Conservation (phyloP, 2,329 filamentous ascomycete species). For the Fusarium multiceps region DNA sequence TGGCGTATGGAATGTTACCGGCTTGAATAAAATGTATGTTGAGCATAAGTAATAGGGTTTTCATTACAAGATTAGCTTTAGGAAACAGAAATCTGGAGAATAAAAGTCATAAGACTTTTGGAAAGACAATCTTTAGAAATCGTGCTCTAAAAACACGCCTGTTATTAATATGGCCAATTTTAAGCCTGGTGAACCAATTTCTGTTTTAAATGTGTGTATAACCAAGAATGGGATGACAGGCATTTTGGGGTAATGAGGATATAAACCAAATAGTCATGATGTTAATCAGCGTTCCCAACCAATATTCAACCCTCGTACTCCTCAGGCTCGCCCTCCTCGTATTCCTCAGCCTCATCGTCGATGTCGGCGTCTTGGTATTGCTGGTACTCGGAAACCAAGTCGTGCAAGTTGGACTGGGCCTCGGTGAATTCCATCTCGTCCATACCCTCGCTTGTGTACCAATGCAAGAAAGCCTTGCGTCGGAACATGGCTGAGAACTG, state of each 20-base stretch:
- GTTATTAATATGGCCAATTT: constrained; percentile 19
- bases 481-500: constrained; percentile 99
- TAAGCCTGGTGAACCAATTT: constrained; percentile 28
- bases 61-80: background rate
- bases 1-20: constrained; percentile 21
- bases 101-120: background rate
- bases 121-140: background rate
- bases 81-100: background rate
- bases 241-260: constrained; percentile 25
- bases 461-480: constrained; percentile 99
- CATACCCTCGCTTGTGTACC: constrained; percentile 99
- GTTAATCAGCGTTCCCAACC: constrained; percentile 12
- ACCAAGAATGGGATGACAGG: constrained; percentile 17
- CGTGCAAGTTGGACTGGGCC: constrained; percentile 99
- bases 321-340: constrained; percentile 46
- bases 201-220: constrained; percentile 30
- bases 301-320: constrained; percentile 24
- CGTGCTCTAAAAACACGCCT: background rate
- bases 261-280: constrained; percentile 19
- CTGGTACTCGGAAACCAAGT: constrained; percentile 99
- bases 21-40: constrained; percentile 30
- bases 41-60: background rate
- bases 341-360: constrained; percentile 94
- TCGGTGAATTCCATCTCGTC: constrained; percentile 99
- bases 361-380: constrained; percentile 99